Evolutionary conservation across 1,284 basidiomycete species (phyloP).

Genomic region (Tylopilus orsonianus): DNA sequence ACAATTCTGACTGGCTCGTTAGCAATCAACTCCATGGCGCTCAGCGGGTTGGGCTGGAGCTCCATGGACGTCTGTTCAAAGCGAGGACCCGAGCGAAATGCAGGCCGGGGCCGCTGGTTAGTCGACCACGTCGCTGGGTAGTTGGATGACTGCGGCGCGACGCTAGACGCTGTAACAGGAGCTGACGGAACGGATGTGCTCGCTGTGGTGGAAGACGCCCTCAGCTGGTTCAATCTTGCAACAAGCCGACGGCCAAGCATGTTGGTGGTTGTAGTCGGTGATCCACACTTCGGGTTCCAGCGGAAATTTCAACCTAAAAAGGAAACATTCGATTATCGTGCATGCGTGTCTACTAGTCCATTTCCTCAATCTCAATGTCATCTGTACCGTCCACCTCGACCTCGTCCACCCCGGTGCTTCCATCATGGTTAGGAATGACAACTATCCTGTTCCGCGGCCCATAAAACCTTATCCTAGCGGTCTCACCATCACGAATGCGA

Average conservation of each 20-base stretch:
- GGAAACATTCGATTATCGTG: conserved; percentile 21
- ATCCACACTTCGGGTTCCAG: not conserved
- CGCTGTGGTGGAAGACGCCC: conserved; percentile 36
- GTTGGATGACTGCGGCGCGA: conserved; percentile 75
- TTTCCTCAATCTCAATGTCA: conserved; percentile 75
- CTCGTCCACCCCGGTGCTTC: conserved; percentile 29
- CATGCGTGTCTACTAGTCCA: conserved; percentile 52
- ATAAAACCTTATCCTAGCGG: conserved; percentile 78
- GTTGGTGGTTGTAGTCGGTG: conserved; percentile 16
- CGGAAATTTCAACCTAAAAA: conserved; percentile 8
- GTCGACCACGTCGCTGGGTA: conserved; percentile 76
- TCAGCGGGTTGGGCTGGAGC: conserved; percentile 87
- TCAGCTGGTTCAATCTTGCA: conserved; percentile 32
- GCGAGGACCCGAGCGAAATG: conserved; percentile 60
- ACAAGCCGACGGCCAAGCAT: conserved; percentile 42
- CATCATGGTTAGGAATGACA: conserved; percentile 86
- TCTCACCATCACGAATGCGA: conserved; percentile 81
- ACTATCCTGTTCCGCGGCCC: conserved; percentile 79
- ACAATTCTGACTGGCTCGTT: conserved; percentile 86
- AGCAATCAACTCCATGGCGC: conserved; percentile 87
- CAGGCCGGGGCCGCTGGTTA: conserved; percentile 65
- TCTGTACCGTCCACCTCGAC: conserved; percentile 47
- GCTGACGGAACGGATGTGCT: conserved; percentile 24
- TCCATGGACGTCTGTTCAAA: conserved; percentile 91
- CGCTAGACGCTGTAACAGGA: conserved; percentile 36